Percentiles rank a stretch among this genome's conserved stretches.
Conservation (phyloP, 208 protist species). For the Acanthamoeba sp. region DNA sequence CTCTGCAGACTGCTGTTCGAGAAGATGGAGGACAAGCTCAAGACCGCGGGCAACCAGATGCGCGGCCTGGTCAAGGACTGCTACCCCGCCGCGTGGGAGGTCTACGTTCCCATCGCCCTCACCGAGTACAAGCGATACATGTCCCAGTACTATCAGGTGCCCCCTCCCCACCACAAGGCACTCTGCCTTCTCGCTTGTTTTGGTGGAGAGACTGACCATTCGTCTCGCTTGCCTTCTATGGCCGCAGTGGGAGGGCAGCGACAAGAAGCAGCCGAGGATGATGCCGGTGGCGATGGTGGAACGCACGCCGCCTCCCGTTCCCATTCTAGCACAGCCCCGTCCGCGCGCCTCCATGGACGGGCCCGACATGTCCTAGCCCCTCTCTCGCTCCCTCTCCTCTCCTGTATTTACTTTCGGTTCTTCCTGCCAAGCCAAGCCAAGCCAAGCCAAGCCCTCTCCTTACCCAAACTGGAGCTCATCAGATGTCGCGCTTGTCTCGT, state of each 20-base stretch:
- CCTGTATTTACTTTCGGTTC: not conserved
- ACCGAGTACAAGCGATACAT: slow-evolving; percentile 73
- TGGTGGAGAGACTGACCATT: too few species aligned
- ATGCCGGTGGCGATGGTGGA: slow-evolving; percentile 31
- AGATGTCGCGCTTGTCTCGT: slow-evolving; percentile 54
- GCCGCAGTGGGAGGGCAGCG: slow-evolving; percentile 21
- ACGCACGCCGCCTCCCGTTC: slow-evolving; percentile 27
- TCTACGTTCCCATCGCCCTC: slow-evolving; percentile 71
- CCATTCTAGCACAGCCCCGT: slow-evolving; percentile 10
- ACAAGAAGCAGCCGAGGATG: slow-evolving; percentile 52
- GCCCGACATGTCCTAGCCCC: not conserved
- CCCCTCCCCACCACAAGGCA: not conserved
- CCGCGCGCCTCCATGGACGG: slow-evolving; percentile 9
- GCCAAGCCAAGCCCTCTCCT: not conserved
- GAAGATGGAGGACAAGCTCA: slow-evolving; percentile 67
- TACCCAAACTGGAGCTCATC: not conserved
- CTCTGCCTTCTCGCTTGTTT: too few species aligned
- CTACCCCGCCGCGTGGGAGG: slow-evolving; percentile 53
- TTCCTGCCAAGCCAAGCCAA: too few species aligned
- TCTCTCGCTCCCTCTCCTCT: not conserved
- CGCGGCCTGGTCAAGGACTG: slow-evolving; percentile 17
- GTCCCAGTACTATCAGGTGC: slow-evolving; percentile 41
- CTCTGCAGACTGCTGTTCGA: not conserved
- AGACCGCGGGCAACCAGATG: slow-evolving; percentile 24
- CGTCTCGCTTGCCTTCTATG: too few species aligned